These are phyloP conservation scores for Capsicum baccatum DNA, from an alignment of 257 asterid species.

Conservation along the genomic window DNA sequence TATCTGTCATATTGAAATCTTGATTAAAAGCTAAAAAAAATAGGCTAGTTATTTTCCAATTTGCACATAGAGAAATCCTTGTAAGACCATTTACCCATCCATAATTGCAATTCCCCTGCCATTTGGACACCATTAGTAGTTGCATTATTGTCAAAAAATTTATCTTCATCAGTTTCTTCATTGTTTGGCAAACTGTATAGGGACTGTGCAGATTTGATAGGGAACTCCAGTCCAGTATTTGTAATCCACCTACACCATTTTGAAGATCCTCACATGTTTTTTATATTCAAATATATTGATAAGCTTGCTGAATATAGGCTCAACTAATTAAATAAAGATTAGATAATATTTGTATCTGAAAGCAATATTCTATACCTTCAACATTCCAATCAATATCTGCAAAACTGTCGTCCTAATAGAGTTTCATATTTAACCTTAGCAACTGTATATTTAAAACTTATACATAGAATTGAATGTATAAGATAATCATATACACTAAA, in stretches of 20 bases:
- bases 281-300: background rate
- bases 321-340: background rate
- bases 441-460: too few relatives aligned
- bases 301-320: background rate
- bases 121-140: constrained; percentile 21
- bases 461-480: too few relatives aligned
- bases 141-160: background rate
- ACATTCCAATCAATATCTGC: background rate
- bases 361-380: background rate
- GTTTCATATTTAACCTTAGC: too few relatives aligned
- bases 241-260: background rate
- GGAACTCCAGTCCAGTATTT: background rate
- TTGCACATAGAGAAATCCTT: background rate
- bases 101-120: background rate
- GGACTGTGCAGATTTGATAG: constrained; percentile 17
- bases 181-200: background rate
- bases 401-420: background rate
- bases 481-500: too few relatives aligned
- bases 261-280: background rate
- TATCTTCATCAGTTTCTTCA: constrained; percentile 19
- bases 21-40: background rate
- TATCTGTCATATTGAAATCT: background rate
- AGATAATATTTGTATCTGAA: background rate
- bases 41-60: constrained; percentile 13
- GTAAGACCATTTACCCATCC: constrained; percentile 9